These are phyloP conservation scores for Nothopassalora personata DNA, from an alignment of 2,329 filamentous ascomycete species.

Conservation along the genomic window DNA sequence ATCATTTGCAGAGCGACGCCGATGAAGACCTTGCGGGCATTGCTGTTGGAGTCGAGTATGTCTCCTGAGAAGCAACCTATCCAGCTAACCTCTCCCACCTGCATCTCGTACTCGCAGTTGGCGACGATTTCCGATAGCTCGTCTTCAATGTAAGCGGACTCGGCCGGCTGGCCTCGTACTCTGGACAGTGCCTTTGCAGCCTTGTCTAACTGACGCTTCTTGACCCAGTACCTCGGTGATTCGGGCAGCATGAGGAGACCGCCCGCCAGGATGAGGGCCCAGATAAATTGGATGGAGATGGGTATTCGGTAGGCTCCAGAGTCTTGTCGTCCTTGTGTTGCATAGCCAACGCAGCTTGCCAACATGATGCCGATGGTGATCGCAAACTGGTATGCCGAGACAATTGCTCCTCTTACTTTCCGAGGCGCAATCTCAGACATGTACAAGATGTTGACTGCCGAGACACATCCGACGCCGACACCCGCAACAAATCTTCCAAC, in stretches of 20 bases:
- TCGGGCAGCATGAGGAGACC: slow-evolving; percentile 76
- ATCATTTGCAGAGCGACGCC: slow-evolving; percentile 45
- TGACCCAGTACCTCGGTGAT: slow-evolving; percentile 79
- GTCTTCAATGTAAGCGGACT: slow-evolving; percentile 68
- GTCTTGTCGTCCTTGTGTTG: slow-evolving; percentile 56
- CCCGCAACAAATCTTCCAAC: slow-evolving; percentile 70
- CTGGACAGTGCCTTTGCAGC: slow-evolving; percentile 61
- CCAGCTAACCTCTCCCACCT: slow-evolving; percentile 53
- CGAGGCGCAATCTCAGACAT: slow-evolving; percentile 45
- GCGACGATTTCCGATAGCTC: slow-evolving; percentile 83
- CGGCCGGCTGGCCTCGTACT: slow-evolving; percentile 67
- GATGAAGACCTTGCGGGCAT: slow-evolving; percentile 45
- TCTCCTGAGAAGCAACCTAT: slow-evolving; percentile 54
- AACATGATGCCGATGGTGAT: slow-evolving; percentile 75
- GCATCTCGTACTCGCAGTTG: slow-evolving; percentile 79
- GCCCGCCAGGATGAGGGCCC: slow-evolving; percentile 66
- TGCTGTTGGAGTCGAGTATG: slow-evolving; percentile 48
- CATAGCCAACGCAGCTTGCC: slow-evolving; percentile 69
- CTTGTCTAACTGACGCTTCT: slow-evolving; percentile 62
- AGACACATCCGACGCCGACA: slow-evolving; percentile 67
- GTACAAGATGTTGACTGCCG: slow-evolving; percentile 53
- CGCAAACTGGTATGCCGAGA: slow-evolving; percentile 77
- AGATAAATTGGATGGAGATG: slow-evolving; percentile 73
- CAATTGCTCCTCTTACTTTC: slow-evolving; percentile 72
- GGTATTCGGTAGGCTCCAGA: slow-evolving; percentile 73